Conservation (phyloP, 495 filamentous ascomycete genomes). For the Penicillium pancosmium region DNA sequence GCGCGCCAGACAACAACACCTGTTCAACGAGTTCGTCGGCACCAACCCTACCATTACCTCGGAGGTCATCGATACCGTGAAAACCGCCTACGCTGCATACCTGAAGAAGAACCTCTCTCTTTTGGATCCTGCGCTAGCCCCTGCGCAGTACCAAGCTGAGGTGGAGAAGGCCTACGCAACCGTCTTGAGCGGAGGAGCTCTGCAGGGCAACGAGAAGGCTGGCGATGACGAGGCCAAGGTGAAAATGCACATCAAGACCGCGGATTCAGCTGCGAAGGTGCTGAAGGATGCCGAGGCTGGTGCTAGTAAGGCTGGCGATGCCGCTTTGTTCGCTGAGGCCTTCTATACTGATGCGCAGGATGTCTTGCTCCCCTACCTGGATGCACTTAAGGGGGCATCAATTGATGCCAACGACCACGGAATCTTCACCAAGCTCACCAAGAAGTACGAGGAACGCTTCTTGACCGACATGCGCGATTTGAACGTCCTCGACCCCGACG, state of each 20-base stretch:
- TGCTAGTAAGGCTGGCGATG: conserved; percentile 29
- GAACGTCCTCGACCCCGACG: conserved; percentile 83
- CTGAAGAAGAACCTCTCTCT: conserved; percentile 74
- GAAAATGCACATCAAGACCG: conserved; percentile 91
- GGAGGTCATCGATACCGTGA: conserved; percentile 56
- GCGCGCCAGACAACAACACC: conserved; percentile 73
- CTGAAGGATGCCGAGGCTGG: conserved; percentile 48
- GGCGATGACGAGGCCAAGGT: conserved; percentile 82
- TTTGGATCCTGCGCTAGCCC: conserved; percentile 45
- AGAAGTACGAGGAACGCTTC: conserved; percentile 81
- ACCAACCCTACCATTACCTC: conserved; percentile 51
- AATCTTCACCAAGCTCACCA: conserved; percentile 80
- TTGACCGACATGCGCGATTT: conserved; percentile 80
- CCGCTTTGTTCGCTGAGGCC: conserved; percentile 49
- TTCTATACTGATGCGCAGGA: conserved; percentile 60
- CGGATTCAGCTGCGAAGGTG: conserved; percentile 60
- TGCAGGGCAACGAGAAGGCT: conserved; percentile 63
- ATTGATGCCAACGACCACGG: conserved; percentile 75
- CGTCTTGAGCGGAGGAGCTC: conserved; percentile 52
- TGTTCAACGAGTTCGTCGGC: conserved; percentile 60
- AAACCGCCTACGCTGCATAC: conserved; percentile 72
- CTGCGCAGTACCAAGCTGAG: conserved; percentile 53
- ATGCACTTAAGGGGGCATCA: conserved; percentile 70
- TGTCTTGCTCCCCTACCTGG: conserved; percentile 84
- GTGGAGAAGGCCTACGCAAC: conserved; percentile 63